Evolutionary conservation across 1,284 basidiomycete species (phyloP), one percentile per base, ranked within the genome.

Genomic region (Fistulina hepatica): DNA sequence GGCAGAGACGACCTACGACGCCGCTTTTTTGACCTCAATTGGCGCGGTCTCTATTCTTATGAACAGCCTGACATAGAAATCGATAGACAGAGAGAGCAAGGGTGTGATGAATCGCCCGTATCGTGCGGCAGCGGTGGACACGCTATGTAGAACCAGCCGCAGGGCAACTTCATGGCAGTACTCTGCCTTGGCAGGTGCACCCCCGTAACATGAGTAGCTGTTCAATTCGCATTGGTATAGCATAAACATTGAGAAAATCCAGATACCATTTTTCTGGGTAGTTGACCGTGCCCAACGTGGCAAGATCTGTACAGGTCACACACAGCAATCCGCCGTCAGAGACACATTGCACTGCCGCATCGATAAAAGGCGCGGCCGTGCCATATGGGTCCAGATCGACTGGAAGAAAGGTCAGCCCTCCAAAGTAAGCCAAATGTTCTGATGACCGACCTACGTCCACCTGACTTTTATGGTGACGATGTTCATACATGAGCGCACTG

Each of bases 311-410:
- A 59, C 95, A 98, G 7, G 95, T 98, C 23, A 99, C 81, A 50
- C 90, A 93, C 6, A 99, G 67, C 15, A 99, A 62, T 30, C 90
- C 92, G 53, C 84, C 90, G 48, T 95, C 92, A 17, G 76, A 73
- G 3, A 97, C 70, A 39, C 76, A 78, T 52, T 95, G 91, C n/a
- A 98, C 80, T 0, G 94, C 91, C n/a, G 81, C 82, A 52, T 99
- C 95, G 21, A 98, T 79, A 58, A 99, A 99, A 1, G 93, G 92
- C 3, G 91, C 84, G 1, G 95, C 95, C 5, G 91, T 94, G 1
- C 95, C 95, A 54, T 98, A 99, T 0, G 95, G 95, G 55, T 98
- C 94, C 12, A 99, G 70, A 56, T 99, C 95, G 15, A 99, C 80
- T n/a, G n/a, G n/a, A n/a, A n/a, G n/a, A n/a, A n/a, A n/a, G n/a